Evolutionary conservation across 306 rosid genomes (phyloP), one percentile per base, ranked within the genome.

Genomic region (Acmispon strigosus): DNA sequence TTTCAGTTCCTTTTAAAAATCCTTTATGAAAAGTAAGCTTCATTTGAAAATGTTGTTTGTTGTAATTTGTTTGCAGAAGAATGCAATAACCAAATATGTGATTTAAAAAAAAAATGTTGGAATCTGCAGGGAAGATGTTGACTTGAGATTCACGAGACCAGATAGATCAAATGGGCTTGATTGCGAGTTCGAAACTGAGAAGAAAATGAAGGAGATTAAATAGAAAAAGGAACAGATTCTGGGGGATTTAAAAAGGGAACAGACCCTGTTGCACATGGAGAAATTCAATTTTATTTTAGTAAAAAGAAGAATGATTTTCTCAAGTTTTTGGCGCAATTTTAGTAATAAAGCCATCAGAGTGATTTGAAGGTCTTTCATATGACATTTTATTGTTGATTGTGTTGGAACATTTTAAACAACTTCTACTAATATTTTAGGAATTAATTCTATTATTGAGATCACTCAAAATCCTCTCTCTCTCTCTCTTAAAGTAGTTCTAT

Each of bases 271-370:
- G 86, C 90, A 94, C 47, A 27, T 44, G 55, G 83, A 85, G 3
- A 94, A 85, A 81, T 37, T 65, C 76, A 77, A 79, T 69, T 94
- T n/a, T n/a, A 79, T 69, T 94, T 91, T 62, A 81, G 74, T 5
- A 80, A 59, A 74, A 91, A 84, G 85, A 91, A 82, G 84, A 76
- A 61, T 19, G 97, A 94, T 78, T 91, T 84, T 77, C 79, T 94
- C 2, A 83, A 74, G 82, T 86, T 73, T 84, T 87, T 94, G 66
- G 86, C 89, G 6, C 83, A 85, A 65, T n/a, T n/a, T n/a, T n/a
- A 86, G 91, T 66, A 39, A 56, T 39, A 57, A 16, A 37, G 52
- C 57, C 63, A 19, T 20, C 52, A 63, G 41, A 27, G 68, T 70
- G 15, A 70, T 29, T 49, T 60, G 61, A 66, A 55, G 22, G 72